A percentile compares a stretch with the other conserved stretches of the same genome.
phyloP scores from a whole-genome alignment of 2,329 filamentous ascomycete species.

The Dactylellina sp. region DNA sequence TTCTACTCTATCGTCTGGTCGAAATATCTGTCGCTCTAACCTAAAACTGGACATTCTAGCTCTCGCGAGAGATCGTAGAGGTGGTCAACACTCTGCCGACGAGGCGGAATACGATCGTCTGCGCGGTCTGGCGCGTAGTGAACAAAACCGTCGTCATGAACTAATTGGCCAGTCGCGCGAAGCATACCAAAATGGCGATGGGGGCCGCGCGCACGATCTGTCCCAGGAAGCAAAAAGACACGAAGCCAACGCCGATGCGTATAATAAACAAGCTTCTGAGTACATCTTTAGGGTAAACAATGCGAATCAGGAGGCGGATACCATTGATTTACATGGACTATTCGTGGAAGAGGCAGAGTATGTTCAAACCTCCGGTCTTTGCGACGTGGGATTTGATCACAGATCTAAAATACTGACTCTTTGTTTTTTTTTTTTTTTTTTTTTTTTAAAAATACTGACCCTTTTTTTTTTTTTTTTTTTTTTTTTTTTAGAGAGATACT shows the following conservation, averaged over 20 bases:
- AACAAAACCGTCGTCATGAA: constrained; percentile 79
- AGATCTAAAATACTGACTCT: constrained; percentile 1
- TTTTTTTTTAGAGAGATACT: constrained; percentile 76
- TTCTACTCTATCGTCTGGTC: neutral
- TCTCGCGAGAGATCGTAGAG: constrained; percentile 61
- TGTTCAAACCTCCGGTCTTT: neutral
- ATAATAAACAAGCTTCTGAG: constrained; percentile 90
- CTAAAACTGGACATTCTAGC: constrained; percentile 18
- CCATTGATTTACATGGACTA: constrained; percentile 93
- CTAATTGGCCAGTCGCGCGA: constrained; percentile 83
- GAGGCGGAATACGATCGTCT: constrained; percentile 94
- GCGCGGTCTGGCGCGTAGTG: constrained; percentile 82
- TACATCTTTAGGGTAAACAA: constrained; percentile 98
- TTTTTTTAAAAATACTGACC: constrained; percentile 3
- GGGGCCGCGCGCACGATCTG: constrained; percentile 82
- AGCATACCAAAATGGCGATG: constrained; percentile 86
- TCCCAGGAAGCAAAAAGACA: constrained; percentile 88
- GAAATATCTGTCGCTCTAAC: constrained; percentile 17
- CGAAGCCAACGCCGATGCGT: constrained; percentile 83
- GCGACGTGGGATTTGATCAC: neutral
- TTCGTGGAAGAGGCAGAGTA: constrained; percentile 91
- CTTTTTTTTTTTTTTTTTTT: no score
- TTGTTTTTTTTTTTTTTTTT: no score
- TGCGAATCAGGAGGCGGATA: constrained; percentile 77
- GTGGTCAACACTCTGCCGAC: constrained; percentile 73